Evolutionary conservation across 1,284 basidiomycete species (phyloP), one percentile per base, ranked within the genome.

Genomic region (Trichosporon faecale): DNA sequence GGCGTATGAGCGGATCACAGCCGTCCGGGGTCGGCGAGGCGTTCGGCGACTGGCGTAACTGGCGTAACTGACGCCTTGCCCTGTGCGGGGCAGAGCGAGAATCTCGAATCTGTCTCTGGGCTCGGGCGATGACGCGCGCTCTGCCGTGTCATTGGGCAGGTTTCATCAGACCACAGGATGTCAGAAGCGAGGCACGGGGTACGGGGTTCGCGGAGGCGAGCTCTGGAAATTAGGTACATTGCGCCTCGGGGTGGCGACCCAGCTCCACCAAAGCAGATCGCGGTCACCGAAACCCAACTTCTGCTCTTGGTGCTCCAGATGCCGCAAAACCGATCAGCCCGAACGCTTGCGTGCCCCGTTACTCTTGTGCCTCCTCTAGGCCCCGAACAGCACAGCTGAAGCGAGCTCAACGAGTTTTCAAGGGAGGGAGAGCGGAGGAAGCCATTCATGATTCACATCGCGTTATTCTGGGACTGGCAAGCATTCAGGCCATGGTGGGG

Each of bases 11-110:
- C n/a, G 49, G 46, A 52, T 21, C 49, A 52, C 49, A 52, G 49
- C 49, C 49, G 23, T 52, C 49, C 49, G 49, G 49, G 49, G 49
- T 52, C 49, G 49, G 49, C 49, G 49, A 52, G 49, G 49, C 49
- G 49, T 12, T 25, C 49, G 49, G 49, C 49, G 49, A 52, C 49
- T 52, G 49, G 49, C 49, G 23, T 3, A 14, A 5, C 40, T 14
- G 3, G 40, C 40, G 9, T 37, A 37, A 8, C 35, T 37, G 35
- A 3, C 35, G 49, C 12, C 49, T 52, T 5, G 16, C 49, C 49
- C 46, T 21, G 46, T 52, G 3, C 46, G 46, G 46, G 46, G 12
- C 5, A 25, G 40, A 25, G 49, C 23, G 49, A 18, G 44, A 52
- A 23, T 52, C 23, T 52, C 49, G 49, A 52, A 44, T 44, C 40